Evolutionary conservation across 2,329 filamentous ascomycete species (phyloP).

Genomic region (Aschersonia sp.): DNA sequence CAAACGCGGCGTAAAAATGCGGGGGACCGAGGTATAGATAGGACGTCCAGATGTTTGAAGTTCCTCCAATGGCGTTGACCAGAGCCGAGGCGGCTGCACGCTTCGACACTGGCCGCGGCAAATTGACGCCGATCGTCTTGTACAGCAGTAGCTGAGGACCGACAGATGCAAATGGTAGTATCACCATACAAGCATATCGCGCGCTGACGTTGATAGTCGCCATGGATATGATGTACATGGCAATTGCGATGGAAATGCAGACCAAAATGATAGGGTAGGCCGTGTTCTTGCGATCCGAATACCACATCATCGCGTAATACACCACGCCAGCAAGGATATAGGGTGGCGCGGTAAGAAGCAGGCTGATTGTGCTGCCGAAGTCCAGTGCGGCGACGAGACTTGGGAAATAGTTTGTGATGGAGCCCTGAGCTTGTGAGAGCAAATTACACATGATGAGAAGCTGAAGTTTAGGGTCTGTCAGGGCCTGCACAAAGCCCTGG

Average conservation of each 20-base stretch:
- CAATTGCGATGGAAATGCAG: slow-evolving; percentile 17
- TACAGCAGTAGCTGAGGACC: slow-evolving; percentile 24
- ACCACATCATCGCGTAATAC: slow-evolving; percentile 19
- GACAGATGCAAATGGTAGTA: slow-evolving; percentile 18
- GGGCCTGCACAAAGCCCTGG: slow-evolving; percentile 13
- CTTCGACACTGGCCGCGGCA: slow-evolving; percentile 25
- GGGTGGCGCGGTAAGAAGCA: slow-evolving; percentile 31
- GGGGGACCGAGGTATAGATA: slow-evolving; percentile 20
- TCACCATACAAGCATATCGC: slow-evolving; percentile 27
- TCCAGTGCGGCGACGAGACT: slow-evolving; percentile 18
- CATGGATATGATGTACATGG: slow-evolving; percentile 23
- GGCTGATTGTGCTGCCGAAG: slow-evolving; percentile 20
- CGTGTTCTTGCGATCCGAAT: slow-evolving; percentile 21
- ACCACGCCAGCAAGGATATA: slow-evolving; percentile 24
- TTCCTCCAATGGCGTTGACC: slow-evolving; percentile 22
- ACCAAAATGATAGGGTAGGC: slow-evolving; percentile 19
- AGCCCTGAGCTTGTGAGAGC: slow-evolving; percentile 21
- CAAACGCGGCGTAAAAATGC: slow-evolving; percentile 26
- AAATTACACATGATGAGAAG: slow-evolving; percentile 23
- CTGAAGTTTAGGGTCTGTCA: slow-evolving; percentile 21
- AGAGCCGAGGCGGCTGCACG: slow-evolving; percentile 25
- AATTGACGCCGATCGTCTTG: slow-evolving; percentile 25
- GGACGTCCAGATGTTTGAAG: slow-evolving; percentile 18
- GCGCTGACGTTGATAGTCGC: slow-evolving; percentile 20
- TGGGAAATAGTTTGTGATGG: slow-evolving; percentile 15